Evolutionary conservation across 495 filamentous ascomycete species (phyloP), one percentile per base, ranked within the genome.

Genomic region (Neurospora sp.): DNA sequence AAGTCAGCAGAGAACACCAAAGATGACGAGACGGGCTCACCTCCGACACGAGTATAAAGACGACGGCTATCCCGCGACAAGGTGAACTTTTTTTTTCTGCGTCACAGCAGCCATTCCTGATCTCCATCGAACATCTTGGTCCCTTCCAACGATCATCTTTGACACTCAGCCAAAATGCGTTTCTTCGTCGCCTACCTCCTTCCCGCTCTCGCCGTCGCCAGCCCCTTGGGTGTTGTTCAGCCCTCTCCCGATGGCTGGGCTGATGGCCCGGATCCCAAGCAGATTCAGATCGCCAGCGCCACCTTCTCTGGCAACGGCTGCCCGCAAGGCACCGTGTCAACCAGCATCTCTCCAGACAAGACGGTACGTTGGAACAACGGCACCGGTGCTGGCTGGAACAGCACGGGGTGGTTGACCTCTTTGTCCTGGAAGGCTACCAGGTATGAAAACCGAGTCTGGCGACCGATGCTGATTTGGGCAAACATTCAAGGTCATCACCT

Each of bases 291-390:
- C 78, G 38, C 87, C 74, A 86, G 84, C 39, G 88, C 86, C 45
- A 88, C 86, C 18, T 90, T 88, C 69, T 91, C 85, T 69, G 88
- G 88, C 70, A 88, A 84, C 76, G 87, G 87, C 37, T 89, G 87
- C 78, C 85, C 85, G 31, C 85, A 88, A 77, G 82, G 83, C 59
- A 81, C 83, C 70, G 82, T 88, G 38, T 81, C 83, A 42, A 84
- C 81, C 69, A 81, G 81, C 75, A 80, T 89, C 77, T 85, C 86
- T 31, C 75, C 80, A 18, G 86, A 89, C 77, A 82, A 82, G 79
- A 85, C 84, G 61, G 85, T 84, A 69, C 81, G 82, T 74, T 37
- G 12, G 12, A 41, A 27, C 48, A 40, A 10, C 35, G 39, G 72
- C 44, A 44, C 77, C 76, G 31, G 72, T 79, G 61, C 27, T 35